Conservation (phyloP, 306 rosid species). For the Lagenaria siceraria region DNA sequence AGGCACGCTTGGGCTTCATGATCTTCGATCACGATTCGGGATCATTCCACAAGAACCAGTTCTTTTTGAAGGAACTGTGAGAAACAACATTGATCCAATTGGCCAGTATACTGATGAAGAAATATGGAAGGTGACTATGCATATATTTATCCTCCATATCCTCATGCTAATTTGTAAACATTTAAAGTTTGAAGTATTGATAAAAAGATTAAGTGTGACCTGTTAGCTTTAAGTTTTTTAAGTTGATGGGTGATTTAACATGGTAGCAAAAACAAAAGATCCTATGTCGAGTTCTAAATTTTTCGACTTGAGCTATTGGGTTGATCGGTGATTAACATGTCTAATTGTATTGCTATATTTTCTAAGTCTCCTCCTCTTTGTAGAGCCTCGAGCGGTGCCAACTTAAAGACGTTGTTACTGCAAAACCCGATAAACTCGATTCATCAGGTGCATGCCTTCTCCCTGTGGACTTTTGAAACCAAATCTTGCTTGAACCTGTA, state of each 20-base stretch:
- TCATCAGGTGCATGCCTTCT: constrained; percentile 43
- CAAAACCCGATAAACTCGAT: constrained; percentile 71
- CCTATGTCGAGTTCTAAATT: background rate
- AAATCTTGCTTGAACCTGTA: background rate
- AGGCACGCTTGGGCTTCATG: constrained; percentile 67
- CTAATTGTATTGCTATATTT: background rate
- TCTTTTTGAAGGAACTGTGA: constrained; percentile 89
- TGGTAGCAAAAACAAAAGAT: background rate
- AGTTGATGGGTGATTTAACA: background rate
- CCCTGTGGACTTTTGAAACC: background rate
- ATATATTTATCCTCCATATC: background rate
- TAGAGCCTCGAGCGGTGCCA: constrained; percentile 89
- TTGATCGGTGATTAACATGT: background rate
- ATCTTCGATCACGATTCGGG: constrained; percentile 82
- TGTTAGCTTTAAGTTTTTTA: background rate
- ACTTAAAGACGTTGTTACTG: constrained; percentile 69
- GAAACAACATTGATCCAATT: constrained; percentile 80
- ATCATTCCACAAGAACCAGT: constrained; percentile 99
- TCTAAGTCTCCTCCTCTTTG: background rate
- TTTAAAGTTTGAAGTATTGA: background rate
- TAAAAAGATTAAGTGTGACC: background rate
- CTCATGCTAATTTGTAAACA: background rate
- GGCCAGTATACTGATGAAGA: constrained; percentile 66
- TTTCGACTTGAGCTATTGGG: background rate
- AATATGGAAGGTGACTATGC: constrained; percentile 69